These are phyloP conservation scores for Mycena metata DNA, from an alignment of 768 basidiomycete genomes.

Conservation along the genomic window DNA sequence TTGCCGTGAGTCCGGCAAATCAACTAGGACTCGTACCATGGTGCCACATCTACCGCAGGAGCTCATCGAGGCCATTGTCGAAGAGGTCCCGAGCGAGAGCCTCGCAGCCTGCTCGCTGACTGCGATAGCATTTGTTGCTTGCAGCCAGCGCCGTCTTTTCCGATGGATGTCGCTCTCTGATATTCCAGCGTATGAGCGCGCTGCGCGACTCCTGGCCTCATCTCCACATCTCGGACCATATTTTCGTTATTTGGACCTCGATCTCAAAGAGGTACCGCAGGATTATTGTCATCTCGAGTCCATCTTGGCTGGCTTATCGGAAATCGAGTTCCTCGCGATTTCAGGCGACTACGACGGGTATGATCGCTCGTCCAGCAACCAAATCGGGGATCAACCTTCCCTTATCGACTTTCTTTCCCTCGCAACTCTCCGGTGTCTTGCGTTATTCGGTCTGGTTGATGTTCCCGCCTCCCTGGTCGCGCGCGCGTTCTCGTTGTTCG, in stretches of 20 bases:
- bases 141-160: neutral
- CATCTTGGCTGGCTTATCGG: neutral
- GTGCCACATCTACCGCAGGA: neutral
- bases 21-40: too few species aligned
- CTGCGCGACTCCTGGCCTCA: neutral
- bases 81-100: neutral
- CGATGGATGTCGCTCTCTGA: neutral
- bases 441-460: neutral
- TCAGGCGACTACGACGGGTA: neutral
- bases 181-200: neutral
- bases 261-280: neutral
- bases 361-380: too few species aligned
- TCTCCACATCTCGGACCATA: slow-evolving; percentile 7
- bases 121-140: neutral
- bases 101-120: slow-evolving; percentile 2
- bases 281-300: neutral
- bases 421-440: slow-evolving; percentile 7
- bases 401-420: slow-evolving; percentile 6
- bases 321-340: neutral
- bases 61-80: slow-evolving; percentile 1
- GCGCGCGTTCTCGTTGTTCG: neutral
- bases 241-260: neutral
- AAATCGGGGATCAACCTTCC: slow-evolving; percentile 6
- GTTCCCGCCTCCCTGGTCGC: slow-evolving; percentile 7
- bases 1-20: too few species aligned